Evolutionary conservation across 768 basidiomycete genomes (phyloP).

Genomic region (Amanita thiersii): DNA sequence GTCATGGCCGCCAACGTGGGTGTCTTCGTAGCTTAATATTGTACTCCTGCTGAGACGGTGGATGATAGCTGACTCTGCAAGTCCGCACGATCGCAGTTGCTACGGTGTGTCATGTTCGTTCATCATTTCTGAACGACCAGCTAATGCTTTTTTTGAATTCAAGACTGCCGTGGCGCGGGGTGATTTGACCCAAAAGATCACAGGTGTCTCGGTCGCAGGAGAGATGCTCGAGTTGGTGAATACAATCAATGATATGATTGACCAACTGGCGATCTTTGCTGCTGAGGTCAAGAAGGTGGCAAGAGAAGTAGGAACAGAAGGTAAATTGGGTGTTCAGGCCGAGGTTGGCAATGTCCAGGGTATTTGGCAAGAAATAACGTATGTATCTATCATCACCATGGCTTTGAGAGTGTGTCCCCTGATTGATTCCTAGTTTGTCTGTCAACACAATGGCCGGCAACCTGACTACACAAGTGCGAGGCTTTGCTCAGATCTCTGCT

Average conservation of each 20-base stretch:
- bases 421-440: constrained; percentile 51
- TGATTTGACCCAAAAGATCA: constrained; percentile 90
- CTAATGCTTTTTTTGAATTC: not conserved
- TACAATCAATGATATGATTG: constrained; percentile 89
- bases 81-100: constrained; percentile 90
- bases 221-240: constrained; percentile 95
- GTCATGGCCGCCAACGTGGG: constrained; percentile 89
- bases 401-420: no score
- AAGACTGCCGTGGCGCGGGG: constrained; percentile 87
- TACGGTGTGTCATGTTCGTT: constrained; percentile 51
- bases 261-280: constrained; percentile 49
- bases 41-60: not conserved
- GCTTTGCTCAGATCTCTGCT: constrained; percentile 97
- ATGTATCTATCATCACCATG: no score
- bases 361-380: constrained; percentile 99
- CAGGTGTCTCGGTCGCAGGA: constrained; percentile 86
- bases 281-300: constrained; percentile 87
- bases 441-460: constrained; percentile 98
- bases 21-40: constrained; percentile 10
- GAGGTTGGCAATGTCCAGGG: constrained; percentile 96
- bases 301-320: constrained; percentile 94
- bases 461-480: constrained; percentile 96
- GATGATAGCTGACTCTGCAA: constrained; percentile 73
- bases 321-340: constrained; percentile 97
- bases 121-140: not conserved